phyloP scores from a whole-genome alignment of 179 eudicot species.

The Beta corolliflora region DNA sequence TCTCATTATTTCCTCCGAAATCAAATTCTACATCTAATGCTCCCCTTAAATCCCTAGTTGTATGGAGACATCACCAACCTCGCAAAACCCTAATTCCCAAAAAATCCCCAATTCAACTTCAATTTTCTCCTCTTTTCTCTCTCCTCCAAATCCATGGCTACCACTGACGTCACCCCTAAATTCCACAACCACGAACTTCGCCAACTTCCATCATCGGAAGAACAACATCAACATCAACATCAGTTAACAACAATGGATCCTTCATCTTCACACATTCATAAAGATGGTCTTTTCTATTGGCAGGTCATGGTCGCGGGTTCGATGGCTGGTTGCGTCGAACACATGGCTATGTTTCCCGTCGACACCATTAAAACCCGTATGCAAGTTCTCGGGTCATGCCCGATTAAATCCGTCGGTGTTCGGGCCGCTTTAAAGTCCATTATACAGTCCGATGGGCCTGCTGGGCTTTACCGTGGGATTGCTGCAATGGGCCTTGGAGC shows the following conservation, averaged over 20 bases:
- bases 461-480: constrained; percentile 78
- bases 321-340: constrained; percentile 79
- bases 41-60: not conserved
- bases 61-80: not conserved
- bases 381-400: constrained; percentile 87
- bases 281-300: constrained; percentile 80
- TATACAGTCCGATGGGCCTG: constrained; percentile 54
- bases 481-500: constrained; percentile 88
- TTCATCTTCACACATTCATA: constrained; percentile 20
- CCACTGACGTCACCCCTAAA: constrained; percentile 55
- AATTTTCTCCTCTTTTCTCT: not conserved
- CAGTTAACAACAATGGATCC: constrained; percentile 23
- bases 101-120: not conserved
- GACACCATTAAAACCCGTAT: constrained; percentile 86
- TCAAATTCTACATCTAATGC: not conserved
- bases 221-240: not conserved
- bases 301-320: constrained; percentile 92
- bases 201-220: constrained; percentile 34
- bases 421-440: constrained; percentile 60
- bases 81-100: not conserved
- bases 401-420: constrained; percentile 52
- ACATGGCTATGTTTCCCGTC: constrained; percentile 92
- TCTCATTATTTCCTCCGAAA: too few species aligned
- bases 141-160: constrained; percentile 43
- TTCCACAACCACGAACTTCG: constrained; percentile 59